Percentiles rank a stretch among this genome's conserved stretches.
Evolutionary conservation across 805 yeast species (phyloP).

Genomic region (Schwanniomyces pseudopolymorphus): DNA sequence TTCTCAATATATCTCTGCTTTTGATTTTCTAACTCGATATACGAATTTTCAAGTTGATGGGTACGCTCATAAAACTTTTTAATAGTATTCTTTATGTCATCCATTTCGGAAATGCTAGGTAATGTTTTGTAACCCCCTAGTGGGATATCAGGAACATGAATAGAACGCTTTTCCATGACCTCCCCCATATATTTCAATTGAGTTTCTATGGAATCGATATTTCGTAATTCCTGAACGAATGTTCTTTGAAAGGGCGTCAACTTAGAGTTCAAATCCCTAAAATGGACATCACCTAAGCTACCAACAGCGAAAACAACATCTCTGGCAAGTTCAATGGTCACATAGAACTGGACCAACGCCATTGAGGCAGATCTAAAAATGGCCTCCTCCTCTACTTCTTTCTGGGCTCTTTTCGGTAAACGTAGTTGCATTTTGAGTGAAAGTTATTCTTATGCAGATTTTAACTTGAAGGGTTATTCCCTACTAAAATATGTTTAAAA

Average conservation of each 20-base stretch:
- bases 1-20: slow-evolving; percentile 29
- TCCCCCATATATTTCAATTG: slow-evolving; percentile 26
- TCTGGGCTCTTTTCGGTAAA: background rate
- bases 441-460: background rate
- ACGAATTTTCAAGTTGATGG: slow-evolving; percentile 38
- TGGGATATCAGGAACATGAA: slow-evolving; percentile 33
- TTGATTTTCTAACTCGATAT: slow-evolving; percentile 23
- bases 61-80: slow-evolving; percentile 27
- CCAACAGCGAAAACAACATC: slow-evolving; percentile 42
- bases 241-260: slow-evolving; percentile 47
- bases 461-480: background rate
- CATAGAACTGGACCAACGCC: slow-evolving; percentile 49
- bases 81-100: slow-evolving; percentile 26
- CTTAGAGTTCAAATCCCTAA: slow-evolving; percentile 48
- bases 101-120: slow-evolving; percentile 36
- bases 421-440: background rate
- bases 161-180: slow-evolving; percentile 30
- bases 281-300: slow-evolving; percentile 40
- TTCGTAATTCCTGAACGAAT: slow-evolving; percentile 40
- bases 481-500: background rate
- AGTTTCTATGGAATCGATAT: slow-evolving; percentile 32
- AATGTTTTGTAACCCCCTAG: slow-evolving; percentile 10
- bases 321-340: slow-evolving; percentile 45
- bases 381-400: slow-evolving; percentile 25
- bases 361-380: slow-evolving; percentile 49